Base-by-base conservation (phyloP, 192 early-diverging fungal species). In the Rhizoclosmatium globosum region DNA sequence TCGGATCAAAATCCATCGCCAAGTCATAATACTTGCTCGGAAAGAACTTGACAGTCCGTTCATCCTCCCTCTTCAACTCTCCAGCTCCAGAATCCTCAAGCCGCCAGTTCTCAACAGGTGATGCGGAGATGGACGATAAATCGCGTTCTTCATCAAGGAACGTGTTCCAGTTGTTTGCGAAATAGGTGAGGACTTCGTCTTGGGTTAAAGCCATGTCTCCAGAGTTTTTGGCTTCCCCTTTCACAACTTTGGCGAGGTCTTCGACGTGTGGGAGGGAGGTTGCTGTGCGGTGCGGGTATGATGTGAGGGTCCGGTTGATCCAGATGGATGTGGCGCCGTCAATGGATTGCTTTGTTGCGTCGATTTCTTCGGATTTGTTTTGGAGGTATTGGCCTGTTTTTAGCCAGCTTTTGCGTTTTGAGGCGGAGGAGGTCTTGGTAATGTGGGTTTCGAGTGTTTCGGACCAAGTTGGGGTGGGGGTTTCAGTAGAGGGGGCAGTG, bases 171-270 rank as follows among this genome's bases (percentile, higher is more conserved):
- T 66, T 77, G 43, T 31, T 13, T 23, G 42, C 7, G 41, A 77
- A 77, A 50, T 50, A 77, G 13, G 19, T 31, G 4, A 68, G n/a
- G 2, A 68, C 64, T 67, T 77, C 75, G 21, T 68, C 65, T 4
- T 13, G 47, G 17, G 75, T 77, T 64, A 77, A 39, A 17, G 75
- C 75, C 6, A 77, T 42, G 41, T 77, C 75, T 39, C 75, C 75
- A 9, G 23, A 41, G 4, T 64, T 64, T 17, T 21, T 45, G 15
- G 75, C 75, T 47, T 77, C 75, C 65, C 75, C 75, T 47, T 64
- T 67, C 19, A 77, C 65, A 15, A 77, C 75, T 41, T 68, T 77
- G 6, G 45, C 17, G 4, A 77, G 45, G 50, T 77, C 75, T 41
- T 47, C 23, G 9, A 66, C 75, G 9, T 42, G 42, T 3, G 75